These are phyloP conservation scores for Paecilomyces formosus DNA, from an alignment of 2,329 filamentous ascomycete species.

Conservation along the genomic window DNA sequence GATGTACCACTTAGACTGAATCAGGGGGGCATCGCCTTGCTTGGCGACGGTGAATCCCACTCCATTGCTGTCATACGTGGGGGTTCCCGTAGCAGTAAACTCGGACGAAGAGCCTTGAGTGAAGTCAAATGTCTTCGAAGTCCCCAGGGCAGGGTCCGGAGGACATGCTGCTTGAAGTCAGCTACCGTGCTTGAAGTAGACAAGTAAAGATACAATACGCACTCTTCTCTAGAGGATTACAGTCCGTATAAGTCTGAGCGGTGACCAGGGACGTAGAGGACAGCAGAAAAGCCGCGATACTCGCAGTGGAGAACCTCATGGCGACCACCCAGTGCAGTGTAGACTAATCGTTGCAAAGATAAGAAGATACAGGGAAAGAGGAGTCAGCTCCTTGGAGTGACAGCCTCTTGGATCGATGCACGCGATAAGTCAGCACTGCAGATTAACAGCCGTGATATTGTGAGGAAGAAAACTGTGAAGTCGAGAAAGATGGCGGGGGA, in stretches of 20 bases:
- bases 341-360: background rate
- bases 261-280: slow-evolving; percentile 18
- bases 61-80: slow-evolving; percentile 69
- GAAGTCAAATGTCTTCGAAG: slow-evolving; percentile 79
- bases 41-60: slow-evolving; percentile 71
- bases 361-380: slow-evolving; percentile 4
- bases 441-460: background rate
- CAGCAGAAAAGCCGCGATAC: slow-evolving; percentile 20
- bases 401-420: slow-evolving; percentile 3
- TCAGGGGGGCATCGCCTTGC: slow-evolving; percentile 75
- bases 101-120: slow-evolving; percentile 67
- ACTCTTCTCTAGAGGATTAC: slow-evolving; percentile 36
- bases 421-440: background rate
- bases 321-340: slow-evolving; percentile 4
- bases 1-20: slow-evolving; percentile 92
- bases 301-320: slow-evolving; percentile 24
- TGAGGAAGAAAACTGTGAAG: background rate
- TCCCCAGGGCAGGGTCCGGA: slow-evolving; percentile 71
- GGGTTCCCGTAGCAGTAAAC: slow-evolving; percentile 61
- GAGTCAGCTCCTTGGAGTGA: slow-evolving; percentile 4
- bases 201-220: slow-evolving; percentile 8
- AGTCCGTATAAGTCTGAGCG: slow-evolving; percentile 38
- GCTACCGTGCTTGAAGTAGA: slow-evolving; percentile 2
- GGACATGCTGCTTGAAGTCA: slow-evolving; percentile 52
- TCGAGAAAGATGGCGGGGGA: background rate